Base-by-base conservation (phyloP, 106 monocot genomes). In the Dendrobium huoshanense region DNA sequence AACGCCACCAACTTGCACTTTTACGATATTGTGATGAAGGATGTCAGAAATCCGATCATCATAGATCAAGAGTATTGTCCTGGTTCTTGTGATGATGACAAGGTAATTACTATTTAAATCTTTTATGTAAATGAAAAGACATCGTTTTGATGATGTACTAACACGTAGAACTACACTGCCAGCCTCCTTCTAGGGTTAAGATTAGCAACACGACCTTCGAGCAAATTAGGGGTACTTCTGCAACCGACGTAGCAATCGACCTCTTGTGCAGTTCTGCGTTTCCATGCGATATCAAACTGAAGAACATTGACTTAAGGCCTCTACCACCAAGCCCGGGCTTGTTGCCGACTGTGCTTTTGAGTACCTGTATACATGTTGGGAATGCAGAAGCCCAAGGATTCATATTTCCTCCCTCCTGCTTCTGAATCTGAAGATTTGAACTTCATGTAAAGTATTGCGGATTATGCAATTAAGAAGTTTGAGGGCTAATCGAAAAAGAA, bases 181-280 rank as follows among this genome's bases (percentile, higher is more conserved):
- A 76, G 76, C 76, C 76, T 2, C 48, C 76, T 1, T 76, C 76
- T 3, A 76, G 49, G 20, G 76, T 76, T 20, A 76, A 76, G 76
- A 76, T 76, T 49, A 76, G 76, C 76, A 51, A 51, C 27, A 49
- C 51, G 48, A 47, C 41, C 19, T 76, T 48, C 49, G 76, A 76
- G 76, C 49, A 76, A 9, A 76, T 76, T 2, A 47, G 76, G 76
- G 76, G 76, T 9, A 76, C 48, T n/a, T 47, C 76, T n/a, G 48
- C 49, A 4, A 24, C 76, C 0, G 76, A 76, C 49, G 76, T 76
- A n/a, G 76, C 76, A 4, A 41, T 76, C 49, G 49, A 29, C 76
- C 27, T 76, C 49, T 2, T n/a, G 25, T 76, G 76, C 49, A 76
- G 76, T 20, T 41, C 45, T 5, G 11, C 48, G 76, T 25, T 49